Base-by-base conservation (phyloP, 306 rosid genomes). In the Corylus americana region DNA sequence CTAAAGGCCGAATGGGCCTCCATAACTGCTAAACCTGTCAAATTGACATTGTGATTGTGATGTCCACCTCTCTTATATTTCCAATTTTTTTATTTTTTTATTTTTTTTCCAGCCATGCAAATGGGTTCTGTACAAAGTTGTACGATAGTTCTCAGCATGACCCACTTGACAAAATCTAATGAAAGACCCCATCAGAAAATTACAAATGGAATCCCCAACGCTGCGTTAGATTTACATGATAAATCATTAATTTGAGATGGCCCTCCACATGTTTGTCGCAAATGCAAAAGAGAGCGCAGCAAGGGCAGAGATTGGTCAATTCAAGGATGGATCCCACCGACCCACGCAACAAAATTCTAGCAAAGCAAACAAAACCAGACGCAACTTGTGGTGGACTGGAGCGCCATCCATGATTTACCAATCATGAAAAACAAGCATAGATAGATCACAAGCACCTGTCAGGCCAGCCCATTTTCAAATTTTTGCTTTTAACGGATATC, bases 21-120 rank as follows among this genome's bases (percentile, higher is more conserved):
- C 64, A 55, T 49, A 84, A 73, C 85, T 77, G 78, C 83, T 20
- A 31, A 17, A 82, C 85, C 92, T 75, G 75, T 80, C 81, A 45
- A 20, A 49, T 14, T 72, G 80, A 80, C 73, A 82, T 1, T 25
- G 66, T 55, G 48, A 12, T 18, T 29, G 29, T n/a, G 31, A 68
- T 9, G 82, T 16, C 22, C 22, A 51, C 78, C 66, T 11, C 20
- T 68, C 48, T 54, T 66, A 11, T 12, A 64, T 73, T 53, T 62
- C 27, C 11, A 29, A 39, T 55, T 12, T 4, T 45, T 7, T 13
- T 45, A 50, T 37, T 2, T 51, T 39, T 16, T 55, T 64, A 17
- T 8, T 61, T 13, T 49, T 77, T 37, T 29, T 35, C 7, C 35
- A 64, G 14, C 10, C 48, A 64, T 22, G 25, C 12, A 59, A 59